A percentile compares a stretch with the other conserved stretches of the same genome.
phyloP scores from a whole-genome alignment of 257 asterid genomes.

The Verbena officinalis region DNA sequence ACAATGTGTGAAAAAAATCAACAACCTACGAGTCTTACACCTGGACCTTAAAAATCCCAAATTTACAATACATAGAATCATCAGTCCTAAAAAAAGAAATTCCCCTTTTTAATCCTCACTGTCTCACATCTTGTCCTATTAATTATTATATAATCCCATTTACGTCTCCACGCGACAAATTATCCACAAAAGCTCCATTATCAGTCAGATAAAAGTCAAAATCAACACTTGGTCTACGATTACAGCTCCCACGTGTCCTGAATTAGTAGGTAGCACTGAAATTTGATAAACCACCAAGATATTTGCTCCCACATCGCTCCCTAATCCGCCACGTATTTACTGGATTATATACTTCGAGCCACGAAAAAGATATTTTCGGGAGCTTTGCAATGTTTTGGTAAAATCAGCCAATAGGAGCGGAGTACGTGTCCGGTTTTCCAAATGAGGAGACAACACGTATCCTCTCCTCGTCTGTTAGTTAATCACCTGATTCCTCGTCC shows the following conservation, averaged over 20 bases:
- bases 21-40: neutral
- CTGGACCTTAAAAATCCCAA: constrained; percentile 2
- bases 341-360: constrained; percentile 25
- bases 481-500: neutral
- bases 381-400: neutral
- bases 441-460: constrained; percentile 16
- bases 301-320: constrained; percentile 7
- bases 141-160: too few species aligned
- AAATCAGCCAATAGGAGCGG: neutral
- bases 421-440: constrained; percentile 25
- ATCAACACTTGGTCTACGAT: constrained; percentile 21
- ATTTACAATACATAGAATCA: constrained; percentile 2
- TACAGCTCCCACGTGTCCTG: constrained; percentile 23
- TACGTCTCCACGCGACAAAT: constrained; percentile 22
- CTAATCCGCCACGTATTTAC: constrained; percentile 27
- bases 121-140: too few species aligned
- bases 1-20: neutral
- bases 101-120: neutral
- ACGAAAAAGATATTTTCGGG: constrained; percentile 22
- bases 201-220: constrained; percentile 34
- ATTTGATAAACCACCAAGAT: constrained; percentile 16
- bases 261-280: neutral
- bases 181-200: neutral
- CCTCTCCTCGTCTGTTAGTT: neutral
- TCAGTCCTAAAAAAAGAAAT: neutral